Conservation (phyloP, 441 rosid species). For the Melastoma candidum region DNA sequence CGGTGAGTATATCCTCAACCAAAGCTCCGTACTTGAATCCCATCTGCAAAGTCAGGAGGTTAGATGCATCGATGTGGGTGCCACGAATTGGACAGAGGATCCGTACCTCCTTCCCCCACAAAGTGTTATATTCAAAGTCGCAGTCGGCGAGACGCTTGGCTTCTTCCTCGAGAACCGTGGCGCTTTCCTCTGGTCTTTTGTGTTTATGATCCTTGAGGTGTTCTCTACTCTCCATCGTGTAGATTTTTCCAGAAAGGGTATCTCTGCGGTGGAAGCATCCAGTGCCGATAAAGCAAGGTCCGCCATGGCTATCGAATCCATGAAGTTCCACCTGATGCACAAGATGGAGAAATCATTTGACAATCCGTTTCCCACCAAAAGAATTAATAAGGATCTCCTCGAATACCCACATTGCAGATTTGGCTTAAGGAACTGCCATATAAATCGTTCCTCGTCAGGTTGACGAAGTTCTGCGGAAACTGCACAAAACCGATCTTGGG, state of each 20-base stretch:
- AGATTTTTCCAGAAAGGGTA: slow-evolving; percentile 20
- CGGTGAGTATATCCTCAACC: too few species aligned
- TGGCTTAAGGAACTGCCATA: not conserved
- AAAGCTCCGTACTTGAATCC: not conserved
- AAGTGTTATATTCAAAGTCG: slow-evolving; percentile 16
- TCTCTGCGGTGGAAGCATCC: slow-evolving; percentile 29
- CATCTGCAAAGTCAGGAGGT: not conserved
- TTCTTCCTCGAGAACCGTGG: slow-evolving; percentile 15
- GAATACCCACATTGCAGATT: not conserved
- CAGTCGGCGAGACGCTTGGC: slow-evolving; percentile 21
- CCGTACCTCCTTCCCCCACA: slow-evolving; percentile 26
- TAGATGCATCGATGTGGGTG: not conserved
- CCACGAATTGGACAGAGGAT: not conserved
- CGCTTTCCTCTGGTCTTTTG: slow-evolving; percentile 5
- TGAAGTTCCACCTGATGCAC: slow-evolving; percentile 14
- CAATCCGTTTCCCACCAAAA: not conserved
- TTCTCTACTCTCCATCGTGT: slow-evolving; percentile 3
- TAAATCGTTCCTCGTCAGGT: slow-evolving; percentile 28
- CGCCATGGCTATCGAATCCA: slow-evolving; percentile 22
- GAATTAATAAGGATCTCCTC: not conserved
- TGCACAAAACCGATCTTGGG: slow-evolving; percentile 57
- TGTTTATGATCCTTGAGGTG: slow-evolving; percentile 4
- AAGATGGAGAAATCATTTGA: not conserved
- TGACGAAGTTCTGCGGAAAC: slow-evolving; percentile 39
- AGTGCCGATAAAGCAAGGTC: slow-evolving; percentile 21